Conservation (phyloP, 768 basidiomycete species). For the Lactifluus piperatus region DNA sequence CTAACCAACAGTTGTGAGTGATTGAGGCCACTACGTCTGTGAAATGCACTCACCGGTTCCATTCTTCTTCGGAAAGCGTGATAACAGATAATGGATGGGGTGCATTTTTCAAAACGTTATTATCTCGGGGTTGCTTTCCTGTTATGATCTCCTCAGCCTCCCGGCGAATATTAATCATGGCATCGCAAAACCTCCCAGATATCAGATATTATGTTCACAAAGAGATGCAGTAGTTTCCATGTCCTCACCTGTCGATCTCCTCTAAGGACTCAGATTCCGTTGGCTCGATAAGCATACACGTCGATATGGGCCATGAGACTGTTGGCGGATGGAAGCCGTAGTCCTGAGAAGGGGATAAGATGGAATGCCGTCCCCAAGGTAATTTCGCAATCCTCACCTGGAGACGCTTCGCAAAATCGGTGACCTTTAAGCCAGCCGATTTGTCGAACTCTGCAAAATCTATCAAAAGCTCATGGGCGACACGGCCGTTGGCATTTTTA, state of each 20-base stretch:
- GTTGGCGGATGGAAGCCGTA: constrained; percentile 96
- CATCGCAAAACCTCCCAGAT: constrained; percentile 78
- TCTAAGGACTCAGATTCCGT: constrained; percentile 93
- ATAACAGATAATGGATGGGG: constrained; percentile 83
- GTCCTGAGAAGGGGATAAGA: constrained; percentile 39
- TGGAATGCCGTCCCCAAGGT: neutral
- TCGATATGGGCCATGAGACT: constrained; percentile 96
- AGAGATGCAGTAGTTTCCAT: neutral
- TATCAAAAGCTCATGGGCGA: constrained; percentile 93
- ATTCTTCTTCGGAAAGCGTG: constrained; percentile 62
- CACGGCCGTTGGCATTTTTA: constrained; percentile 84
- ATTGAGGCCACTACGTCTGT: neutral
- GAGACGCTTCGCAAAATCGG: constrained; percentile 92
- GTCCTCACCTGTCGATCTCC: constrained; percentile 72
- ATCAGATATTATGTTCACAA: neutral
- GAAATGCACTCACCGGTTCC: constrained; percentile 60
- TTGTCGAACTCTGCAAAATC: constrained; percentile 96
- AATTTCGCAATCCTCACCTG: constrained; percentile 41
- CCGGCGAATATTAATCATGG: constrained; percentile 92
- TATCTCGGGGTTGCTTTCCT: constrained; percentile 84
- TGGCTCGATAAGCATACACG: constrained; percentile 96
- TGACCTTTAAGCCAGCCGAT: constrained; percentile 80
- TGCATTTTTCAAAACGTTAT: constrained; percentile 89
- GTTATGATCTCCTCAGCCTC: constrained; percentile 83
- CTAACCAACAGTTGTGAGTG: constrained; percentile 30